Base-by-base conservation (phyloP, 148 eudicot genomes). In the Polygonum maritimum region DNA sequence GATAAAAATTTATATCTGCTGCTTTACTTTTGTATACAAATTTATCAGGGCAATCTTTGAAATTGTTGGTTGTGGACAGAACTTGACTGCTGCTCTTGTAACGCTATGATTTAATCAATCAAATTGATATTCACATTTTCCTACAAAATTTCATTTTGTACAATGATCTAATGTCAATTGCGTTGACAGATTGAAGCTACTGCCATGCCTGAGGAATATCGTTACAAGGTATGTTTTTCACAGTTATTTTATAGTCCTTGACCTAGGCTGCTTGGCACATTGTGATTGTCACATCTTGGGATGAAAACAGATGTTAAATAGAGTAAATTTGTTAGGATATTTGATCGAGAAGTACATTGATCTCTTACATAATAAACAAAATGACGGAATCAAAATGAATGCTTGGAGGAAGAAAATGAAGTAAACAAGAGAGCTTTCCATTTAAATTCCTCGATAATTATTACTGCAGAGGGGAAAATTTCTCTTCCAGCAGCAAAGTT, bases 151-250 rank as follows among this genome's bases (percentile, higher is more conserved):
- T 65, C 70, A 38, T 12, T 16, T 16, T 67, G 36, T 15, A 36
- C 4, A 38, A 12, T 67, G 35, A 4, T 55, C 57, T 75, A 15
- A 13, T 18, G 14, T 31, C 3, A 19, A 19, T 71, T 16, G 78
- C 79, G 69, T 77, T 81, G 80, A 81, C 75, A 93, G 98, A 85
- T 93, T 83, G 83, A 69, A 81, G 88, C 86, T 77, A 87, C 96
- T 44, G 58, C 79, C 77, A 93, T 93, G 98, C 98, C 94, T 7
- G 88, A 82, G 65, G 96, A 91, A 75, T 89, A 87, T 76, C 92
- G 21, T 33, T 86, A 91, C 74, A 89, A 91, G 88, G 98, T 89
- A 84, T 79, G 75, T 81, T 41, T 12, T 78, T 45, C 35, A 51
- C 45, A 44, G 47, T 44, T 10, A 15, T 45, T 67, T 67, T 35